These are phyloP conservation scores for Mrakiaceae sp. DNA, from an alignment of 1,284 basidiomycete species.

Conservation along the genomic window DNA sequence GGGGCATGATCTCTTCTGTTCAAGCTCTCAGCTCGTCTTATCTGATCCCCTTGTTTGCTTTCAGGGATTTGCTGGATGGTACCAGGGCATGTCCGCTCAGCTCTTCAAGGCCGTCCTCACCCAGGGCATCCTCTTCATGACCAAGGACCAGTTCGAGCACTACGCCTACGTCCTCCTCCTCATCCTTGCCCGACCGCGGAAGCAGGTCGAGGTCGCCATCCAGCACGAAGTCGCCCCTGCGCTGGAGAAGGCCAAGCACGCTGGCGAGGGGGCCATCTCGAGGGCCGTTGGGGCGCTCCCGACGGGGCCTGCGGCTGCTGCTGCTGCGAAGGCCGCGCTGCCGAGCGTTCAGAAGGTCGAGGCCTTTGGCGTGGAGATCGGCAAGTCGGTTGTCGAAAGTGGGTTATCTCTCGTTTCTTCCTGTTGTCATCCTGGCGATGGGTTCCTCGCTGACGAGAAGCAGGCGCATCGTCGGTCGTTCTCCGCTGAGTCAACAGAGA, in stretches of 20 bases:
- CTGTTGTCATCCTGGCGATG: too few relatives aligned
- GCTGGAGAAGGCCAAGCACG: slow-evolving; percentile 22
- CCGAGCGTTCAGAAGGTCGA: too few relatives aligned
- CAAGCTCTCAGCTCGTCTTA: too few relatives aligned
- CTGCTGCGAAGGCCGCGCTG: too few relatives aligned
- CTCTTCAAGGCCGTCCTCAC: slow-evolving; percentile 49
- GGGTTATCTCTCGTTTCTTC: too few relatives aligned
- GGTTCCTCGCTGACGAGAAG: too few relatives aligned
- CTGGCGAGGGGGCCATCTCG: slow-evolving; percentile 2
- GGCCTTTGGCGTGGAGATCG: too few relatives aligned
- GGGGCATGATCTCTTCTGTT: slow-evolving; percentile 3
- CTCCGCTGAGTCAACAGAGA: too few relatives aligned
- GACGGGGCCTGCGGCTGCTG: too few relatives aligned
- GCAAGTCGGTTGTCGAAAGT: too few relatives aligned
- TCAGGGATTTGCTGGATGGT: slow-evolving; percentile 81
- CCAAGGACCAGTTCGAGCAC: slow-evolving; percentile 36
- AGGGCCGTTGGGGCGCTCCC: too few relatives aligned
- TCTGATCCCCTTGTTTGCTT: neutral
- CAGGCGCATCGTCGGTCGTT: too few relatives aligned
- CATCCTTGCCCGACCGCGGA: slow-evolving; percentile 71
- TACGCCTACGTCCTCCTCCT: slow-evolving; percentile 32
- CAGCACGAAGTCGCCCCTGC: slow-evolving; percentile 60
- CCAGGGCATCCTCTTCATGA: slow-evolving; percentile 40
- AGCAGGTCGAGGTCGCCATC: slow-evolving; percentile 79
- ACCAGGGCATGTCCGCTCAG: slow-evolving; percentile 67